Evolutionary conservation across 345 rosid species (phyloP), one percentile per base, ranked within the genome.

Genomic region (Gossypium anomalum): DNA sequence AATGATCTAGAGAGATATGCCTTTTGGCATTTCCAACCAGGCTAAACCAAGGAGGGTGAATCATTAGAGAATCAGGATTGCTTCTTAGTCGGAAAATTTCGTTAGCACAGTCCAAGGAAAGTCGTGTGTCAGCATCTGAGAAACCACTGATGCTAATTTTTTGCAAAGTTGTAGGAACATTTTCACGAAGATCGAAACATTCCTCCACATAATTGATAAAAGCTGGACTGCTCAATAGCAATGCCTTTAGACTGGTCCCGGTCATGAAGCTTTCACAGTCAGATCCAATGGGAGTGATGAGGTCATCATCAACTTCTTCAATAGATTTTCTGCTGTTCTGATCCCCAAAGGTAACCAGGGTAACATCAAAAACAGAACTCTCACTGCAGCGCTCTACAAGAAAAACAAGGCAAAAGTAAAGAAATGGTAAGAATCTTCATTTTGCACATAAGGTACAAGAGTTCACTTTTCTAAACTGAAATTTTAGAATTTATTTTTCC

Each of bases 101-200:
- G 53, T 83, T 85, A 59, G 97, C 90, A 48, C 82, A 90, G 75
- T 89, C 94, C 67, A 87, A 62, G 56, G 78, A 85, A 74, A 89
- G 87, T 81, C 75, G 85, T 69, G 68, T 73, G 23, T 80, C 74
- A 10, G 79, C 74, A 44, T 56, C 67, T 25, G 48, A 55, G 17
- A 64, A 55, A 66, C 60, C 78, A 20, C 62, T 16, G n/a, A 63
- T 74, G 34, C 61, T 64, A 13, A 45, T 56, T 34, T 56, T 58
- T 78, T 75, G 76, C 22, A 69, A 41, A 44, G 62, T 51, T 9
- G 75, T 43, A 43, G 76, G 68, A 51, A 49, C 45, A 67, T 74
- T 82, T 48, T 64, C 60, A n/a, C 76, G 60, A 19, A 90, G 76
- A 75, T 80, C 79, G 29, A 89, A 87, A 74, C 80, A 87, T 68